Evolutionary conservation across 768 basidiomycete genomes (phyloP).

Genomic region (Mycena kentingensis): DNA sequence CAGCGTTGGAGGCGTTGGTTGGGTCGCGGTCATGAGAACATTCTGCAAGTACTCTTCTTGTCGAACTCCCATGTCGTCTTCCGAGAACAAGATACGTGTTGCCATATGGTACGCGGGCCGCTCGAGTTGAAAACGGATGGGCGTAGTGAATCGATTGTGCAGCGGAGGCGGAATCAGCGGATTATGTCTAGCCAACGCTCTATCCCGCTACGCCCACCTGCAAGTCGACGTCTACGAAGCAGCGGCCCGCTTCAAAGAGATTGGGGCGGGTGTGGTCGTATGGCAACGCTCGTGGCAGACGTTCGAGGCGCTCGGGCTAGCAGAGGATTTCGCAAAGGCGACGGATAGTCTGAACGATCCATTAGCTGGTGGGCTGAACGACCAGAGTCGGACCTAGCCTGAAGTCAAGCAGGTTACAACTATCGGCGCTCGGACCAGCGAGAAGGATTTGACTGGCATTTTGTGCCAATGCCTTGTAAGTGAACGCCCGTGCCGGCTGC

Average conservation of each 20-base stretch:
- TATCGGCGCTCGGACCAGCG: no score
- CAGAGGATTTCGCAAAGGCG: constrained; percentile 32
- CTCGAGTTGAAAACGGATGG: neutral
- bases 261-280: constrained; percentile 50
- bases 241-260: constrained; percentile 47
- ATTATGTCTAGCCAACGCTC: neutral
- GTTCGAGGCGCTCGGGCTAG: constrained; percentile 45
- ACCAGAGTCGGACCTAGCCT: no score
- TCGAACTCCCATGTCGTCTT: neutral
- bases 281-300: constrained; percentile 50
- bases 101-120: neutral
- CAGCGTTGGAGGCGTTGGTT: constrained; percentile 65
- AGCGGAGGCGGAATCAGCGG: neutral
- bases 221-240: constrained; percentile 51
- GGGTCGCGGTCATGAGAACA: constrained; percentile 20
- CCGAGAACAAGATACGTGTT: neutral
- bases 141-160: neutral
- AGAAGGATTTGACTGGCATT: no score
- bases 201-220: constrained; percentile 40
- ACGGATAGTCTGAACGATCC: constrained; percentile 37
- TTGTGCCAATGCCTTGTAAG: no score
- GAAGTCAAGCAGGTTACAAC: no score
- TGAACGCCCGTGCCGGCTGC: no score
- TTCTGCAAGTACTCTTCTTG: neutral
- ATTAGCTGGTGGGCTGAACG: no score